phyloP scores from a whole-genome alignment of 2,329 filamentous ascomycete species.

The Sporothrix curviconia region DNA sequence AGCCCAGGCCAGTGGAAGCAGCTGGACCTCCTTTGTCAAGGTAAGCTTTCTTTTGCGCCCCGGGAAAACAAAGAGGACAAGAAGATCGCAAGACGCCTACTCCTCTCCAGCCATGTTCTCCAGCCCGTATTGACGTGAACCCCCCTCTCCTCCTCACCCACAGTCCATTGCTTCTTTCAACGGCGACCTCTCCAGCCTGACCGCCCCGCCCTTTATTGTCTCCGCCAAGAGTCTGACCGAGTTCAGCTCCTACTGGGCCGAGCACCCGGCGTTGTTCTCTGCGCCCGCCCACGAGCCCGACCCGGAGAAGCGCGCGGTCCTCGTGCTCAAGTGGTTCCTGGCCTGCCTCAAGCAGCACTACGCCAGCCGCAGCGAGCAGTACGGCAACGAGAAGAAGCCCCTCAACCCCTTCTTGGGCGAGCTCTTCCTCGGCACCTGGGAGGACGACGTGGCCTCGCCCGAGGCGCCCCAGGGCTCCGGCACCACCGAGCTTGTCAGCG shows the following conservation, averaged over 20 bases:
- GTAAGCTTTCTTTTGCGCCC: slow-evolving; percentile 29
- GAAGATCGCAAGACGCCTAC: no score
- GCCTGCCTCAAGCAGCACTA: slow-evolving; percentile 86
- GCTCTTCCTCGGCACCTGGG: slow-evolving; percentile 88
- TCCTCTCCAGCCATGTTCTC: no score
- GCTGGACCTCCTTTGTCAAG: slow-evolving; percentile 49
- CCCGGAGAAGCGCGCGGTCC: slow-evolving; percentile 70
- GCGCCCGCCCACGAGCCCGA: slow-evolving; percentile 75
- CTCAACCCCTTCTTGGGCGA: slow-evolving; percentile 95
- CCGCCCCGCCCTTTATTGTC: slow-evolving; percentile 76
- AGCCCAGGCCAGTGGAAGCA: slow-evolving; percentile 34
- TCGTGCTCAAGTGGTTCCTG: slow-evolving; percentile 95
- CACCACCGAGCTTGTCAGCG: slow-evolving; percentile 78
- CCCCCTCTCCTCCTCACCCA: background rate
- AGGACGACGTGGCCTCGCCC: slow-evolving; percentile 50
- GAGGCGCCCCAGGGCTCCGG: slow-evolving; percentile 42
- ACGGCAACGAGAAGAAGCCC: slow-evolving; percentile 93
- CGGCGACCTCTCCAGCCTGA: slow-evolving; percentile 73
- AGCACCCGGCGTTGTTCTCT: slow-evolving; percentile 70
- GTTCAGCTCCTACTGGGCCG: slow-evolving; percentile 77
- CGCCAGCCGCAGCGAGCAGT: slow-evolving; percentile 65
- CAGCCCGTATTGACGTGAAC: no score
- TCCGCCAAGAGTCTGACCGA: slow-evolving; percentile 72
- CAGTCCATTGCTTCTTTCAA: slow-evolving; percentile 75
- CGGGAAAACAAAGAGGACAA: background rate